Percentiles rank a stretch among this genome's conserved stretches.
Evolutionary conservation across 495 filamentous ascomycete species (phyloP).

Genomic region (Neurospora sp.): DNA sequence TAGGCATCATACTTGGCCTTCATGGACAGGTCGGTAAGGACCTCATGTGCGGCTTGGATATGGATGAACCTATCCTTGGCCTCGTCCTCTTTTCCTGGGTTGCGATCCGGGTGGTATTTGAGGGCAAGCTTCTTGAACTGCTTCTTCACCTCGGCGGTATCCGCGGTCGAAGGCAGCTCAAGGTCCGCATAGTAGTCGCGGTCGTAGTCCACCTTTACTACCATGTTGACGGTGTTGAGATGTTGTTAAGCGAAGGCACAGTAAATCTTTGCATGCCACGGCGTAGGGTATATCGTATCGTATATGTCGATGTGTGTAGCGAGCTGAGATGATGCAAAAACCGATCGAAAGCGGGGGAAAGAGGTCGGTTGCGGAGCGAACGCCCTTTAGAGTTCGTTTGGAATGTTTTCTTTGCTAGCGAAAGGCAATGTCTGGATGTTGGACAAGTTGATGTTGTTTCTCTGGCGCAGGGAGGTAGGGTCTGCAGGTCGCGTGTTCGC

Average conservation of each 20-base stretch:
- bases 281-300: not conserved
- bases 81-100: conserved; percentile 69
- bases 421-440: not conserved
- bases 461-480: not conserved
- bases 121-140: conserved; percentile 80
- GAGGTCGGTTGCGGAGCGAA: not conserved
- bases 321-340: not conserved
- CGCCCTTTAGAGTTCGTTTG: not conserved
- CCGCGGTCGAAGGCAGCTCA: conserved; percentile 52
- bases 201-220: conserved; percentile 57
- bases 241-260: not conserved
- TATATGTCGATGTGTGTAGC: not conserved
- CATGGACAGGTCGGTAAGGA: conserved; percentile 57
- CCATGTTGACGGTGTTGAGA: conserved; percentile 40
- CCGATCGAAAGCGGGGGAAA: not conserved
- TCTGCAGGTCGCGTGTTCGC: not conserved
- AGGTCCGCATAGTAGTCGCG: conserved; percentile 85
- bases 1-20: conserved; percentile 70
- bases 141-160: conserved; percentile 66
- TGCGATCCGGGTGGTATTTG: conserved; percentile 82
- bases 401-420: not conserved
- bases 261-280: not conserved
- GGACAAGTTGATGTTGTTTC: not conserved
- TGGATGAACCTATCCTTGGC: conserved; percentile 72
- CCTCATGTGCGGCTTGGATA: conserved; percentile 78